Evolutionary conservation across 495 filamentous ascomycete species (phyloP), one percentile per base, ranked within the genome.

Genomic region (Articulospora tetracladia): DNA sequence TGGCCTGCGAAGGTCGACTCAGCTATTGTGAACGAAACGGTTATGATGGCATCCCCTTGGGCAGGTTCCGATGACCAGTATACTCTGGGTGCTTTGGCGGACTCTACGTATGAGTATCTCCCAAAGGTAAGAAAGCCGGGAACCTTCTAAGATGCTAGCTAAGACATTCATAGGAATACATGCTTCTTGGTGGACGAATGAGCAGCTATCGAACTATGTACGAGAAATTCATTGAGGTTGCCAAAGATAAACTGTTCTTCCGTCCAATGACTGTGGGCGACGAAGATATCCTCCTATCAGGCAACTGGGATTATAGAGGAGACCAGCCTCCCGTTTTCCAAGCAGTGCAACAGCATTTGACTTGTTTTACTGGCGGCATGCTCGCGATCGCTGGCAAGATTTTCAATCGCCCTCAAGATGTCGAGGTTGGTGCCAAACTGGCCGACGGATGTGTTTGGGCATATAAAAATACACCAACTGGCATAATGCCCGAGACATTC

Each of bases 361-460:
- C 70, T 39, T 97, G 94, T 70, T 98, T 96, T 67, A 84, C 84
- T 0, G 93, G 94, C 15, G 93, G 91, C 15, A 97, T 97, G 93
- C 85, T 96, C 52, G 93, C 86, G 12, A 75, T 98, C 44, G 94
- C 91, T 36, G 87, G 90, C 23, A 88, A 84, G 64, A 76, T 92
- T 2, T 92, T 95, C 61, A 75, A 81, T 23, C 76, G 85, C 19
- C 76, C 85, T 1, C 79, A 81, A 2, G 88, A 97, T 66, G 72
- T 97, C 52, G 80, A 88, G n/a, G 79, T 91, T 23, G 94, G 87
- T 2, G 76, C 80, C 48, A 88, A 90, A 65, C 78, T 97, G n/a
- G 89, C 91, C 0, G 87, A 94, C 54, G 94, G 93, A 15, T 97
- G 93, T 63, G 86, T 93, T n/a, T 97, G 91, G 93, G 85, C 90